Percentiles rank a stretch among this genome's conserved stretches.
Conservation (phyloP, 2,329 filamentous ascomycete genomes). For the Alternaria dauci region DNA sequence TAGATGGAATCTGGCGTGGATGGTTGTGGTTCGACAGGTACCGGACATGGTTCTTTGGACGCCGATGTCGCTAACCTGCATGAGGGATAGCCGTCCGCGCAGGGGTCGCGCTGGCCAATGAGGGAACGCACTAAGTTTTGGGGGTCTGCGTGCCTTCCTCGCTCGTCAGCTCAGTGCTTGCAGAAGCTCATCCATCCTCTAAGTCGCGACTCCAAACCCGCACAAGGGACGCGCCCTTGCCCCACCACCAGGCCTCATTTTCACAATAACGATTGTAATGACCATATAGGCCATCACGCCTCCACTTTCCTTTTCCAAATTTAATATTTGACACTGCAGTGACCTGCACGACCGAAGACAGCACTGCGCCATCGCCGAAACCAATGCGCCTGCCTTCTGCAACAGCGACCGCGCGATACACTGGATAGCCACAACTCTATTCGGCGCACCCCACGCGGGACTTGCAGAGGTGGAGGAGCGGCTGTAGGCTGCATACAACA, state of each 20-base stretch:
- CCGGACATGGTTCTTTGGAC: neutral
- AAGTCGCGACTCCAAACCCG: slow-evolving; percentile 39
- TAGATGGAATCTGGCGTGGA: neutral
- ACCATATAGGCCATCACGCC: slow-evolving; percentile 28
- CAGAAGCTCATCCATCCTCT: slow-evolving; percentile 28
- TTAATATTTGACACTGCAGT: slow-evolving; percentile 26
- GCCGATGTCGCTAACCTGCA: neutral
- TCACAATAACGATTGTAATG: slow-evolving; percentile 43
- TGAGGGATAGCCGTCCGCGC: neutral
- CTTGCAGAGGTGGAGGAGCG: slow-evolving; percentile 27
- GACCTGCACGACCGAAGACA: slow-evolving; percentile 15
- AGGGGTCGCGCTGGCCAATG: neutral
- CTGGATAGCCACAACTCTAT: slow-evolving; percentile 20
- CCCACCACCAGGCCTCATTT: slow-evolving; percentile 34
- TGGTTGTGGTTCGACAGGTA: neutral
- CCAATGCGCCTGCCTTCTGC: slow-evolving; percentile 38
- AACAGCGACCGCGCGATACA: slow-evolving; percentile 20
- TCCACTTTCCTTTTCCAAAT: slow-evolving; percentile 34
- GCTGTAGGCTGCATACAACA: slow-evolving; percentile 33
- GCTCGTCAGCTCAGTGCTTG: slow-evolving; percentile 21
- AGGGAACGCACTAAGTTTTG: slow-evolving; percentile 1
- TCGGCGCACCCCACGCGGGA: slow-evolving; percentile 16
- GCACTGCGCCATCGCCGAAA: slow-evolving; percentile 27
- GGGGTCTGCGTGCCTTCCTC: slow-evolving; percentile 6
- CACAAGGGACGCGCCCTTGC: slow-evolving; percentile 42